These are phyloP conservation scores for Telopea speciosissima DNA, from an alignment of 177 flowering plant genomes.

Conservation along the genomic window DNA sequence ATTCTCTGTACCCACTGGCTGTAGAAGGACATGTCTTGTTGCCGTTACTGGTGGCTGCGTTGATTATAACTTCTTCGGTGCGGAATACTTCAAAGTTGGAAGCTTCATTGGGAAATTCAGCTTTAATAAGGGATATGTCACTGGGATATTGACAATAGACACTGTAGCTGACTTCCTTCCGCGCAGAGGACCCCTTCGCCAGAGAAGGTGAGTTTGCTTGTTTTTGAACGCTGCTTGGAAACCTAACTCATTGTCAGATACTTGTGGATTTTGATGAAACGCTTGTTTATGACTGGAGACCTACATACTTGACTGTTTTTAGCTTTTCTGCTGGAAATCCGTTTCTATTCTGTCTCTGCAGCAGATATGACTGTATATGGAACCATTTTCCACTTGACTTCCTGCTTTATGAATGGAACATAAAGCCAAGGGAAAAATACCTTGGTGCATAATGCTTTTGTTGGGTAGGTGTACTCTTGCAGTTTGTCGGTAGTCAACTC, in stretches of 20 bases:
- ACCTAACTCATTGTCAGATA: neutral
- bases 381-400: too few species aligned
- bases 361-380: neutral
- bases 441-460: too few species aligned
- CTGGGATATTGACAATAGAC: constrained; percentile 67
- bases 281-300: neutral
- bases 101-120: neutral
- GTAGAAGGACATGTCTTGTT: constrained; percentile 15
- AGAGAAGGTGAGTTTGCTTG: constrained; percentile 58
- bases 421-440: too few species aligned
- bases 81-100: neutral
- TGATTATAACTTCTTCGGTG: constrained; percentile 29
- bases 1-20: constrained; percentile 15
- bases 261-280: neutral
- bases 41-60: constrained; percentile 65
- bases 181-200: constrained; percentile 75
- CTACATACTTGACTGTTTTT: too few species aligned
- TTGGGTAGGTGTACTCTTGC: too few species aligned
- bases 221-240: too few species aligned
- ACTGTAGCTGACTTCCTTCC: constrained; percentile 62
- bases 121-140: constrained; percentile 44
- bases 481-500: too few species aligned
- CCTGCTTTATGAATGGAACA: too few species aligned
- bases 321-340: too few species aligned
- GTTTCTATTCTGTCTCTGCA: too few species aligned